Base-by-base conservation (phyloP, 345 rosid genomes). In the Arabis hirsuta region DNA sequence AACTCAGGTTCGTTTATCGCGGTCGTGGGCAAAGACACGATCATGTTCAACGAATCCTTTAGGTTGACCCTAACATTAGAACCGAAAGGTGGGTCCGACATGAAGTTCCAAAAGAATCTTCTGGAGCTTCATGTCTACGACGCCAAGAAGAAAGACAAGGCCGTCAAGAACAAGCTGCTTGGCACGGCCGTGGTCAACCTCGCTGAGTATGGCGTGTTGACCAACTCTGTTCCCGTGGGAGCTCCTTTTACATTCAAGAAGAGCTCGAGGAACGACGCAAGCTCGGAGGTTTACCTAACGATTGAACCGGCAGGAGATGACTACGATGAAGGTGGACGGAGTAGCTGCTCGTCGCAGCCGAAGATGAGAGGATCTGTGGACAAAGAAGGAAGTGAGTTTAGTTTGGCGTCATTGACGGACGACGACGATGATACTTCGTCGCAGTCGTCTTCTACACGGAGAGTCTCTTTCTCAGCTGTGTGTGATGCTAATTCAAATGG, bases 131-230 rank as follows among this genome's bases (percentile, higher is more conserved):
- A 77, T 77, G 82, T 94, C 77, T 91, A 81, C 70, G 96, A 94
- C 45, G 81, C 82, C 44, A 81, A 84, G 55, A 85, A 82, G 72
- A 85, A 82, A 80, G 89, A 75, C 67, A 89, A 75, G 70, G 79
- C 65, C 0, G 85, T 73, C 43, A 93, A 91, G 84, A 84, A 92
- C 80, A 95, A 86, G 63, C 81, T 84, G 19, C 73, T 91, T 82
- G 98, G 97, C 52, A 81, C 95, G 2, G 90, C 98, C 10, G 72
- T 76, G 53, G 76, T 91, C 67, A 91, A 94, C 81, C 88, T 94
- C 1, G 90, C 95, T 5, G 97, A 89, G 45, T 86, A 85, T 55
- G 97, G 96, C 61, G 69, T 85, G 67, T 65, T 84, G 78, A 74
- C 76, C 52, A 86, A 88, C 24, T 55, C 69, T 0, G 66, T 84